A percentile compares a stretch with the other conserved stretches of the same genome.
phyloP scores from a whole-genome alignment of 2,329 filamentous ascomycete genomes.

The Xylaria sp. region DNA sequence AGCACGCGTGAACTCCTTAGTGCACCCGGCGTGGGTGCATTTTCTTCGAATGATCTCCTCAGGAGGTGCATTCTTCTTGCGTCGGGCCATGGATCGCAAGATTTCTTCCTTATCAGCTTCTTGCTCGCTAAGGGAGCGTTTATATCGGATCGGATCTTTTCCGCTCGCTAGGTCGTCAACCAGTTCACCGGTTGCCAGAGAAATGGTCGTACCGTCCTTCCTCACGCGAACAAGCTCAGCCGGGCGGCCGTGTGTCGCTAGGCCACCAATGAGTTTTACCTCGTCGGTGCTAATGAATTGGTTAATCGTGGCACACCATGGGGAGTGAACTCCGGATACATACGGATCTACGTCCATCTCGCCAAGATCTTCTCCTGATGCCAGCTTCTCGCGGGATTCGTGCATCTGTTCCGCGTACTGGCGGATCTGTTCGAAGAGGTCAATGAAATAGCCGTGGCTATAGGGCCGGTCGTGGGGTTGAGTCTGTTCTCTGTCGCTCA shows the following conservation, averaged over 20 bases:
- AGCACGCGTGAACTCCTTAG: conserved; percentile 92
- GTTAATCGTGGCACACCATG: conserved; percentile 25
- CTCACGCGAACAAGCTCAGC: conserved; percentile 79
- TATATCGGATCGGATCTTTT: conserved; percentile 50
- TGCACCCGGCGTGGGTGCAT: conserved; percentile 70
- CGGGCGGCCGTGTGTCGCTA: conserved; percentile 74
- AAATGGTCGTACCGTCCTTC: conserved; percentile 74
- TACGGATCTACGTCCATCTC: conserved; percentile 57
- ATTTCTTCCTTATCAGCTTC: conserved; percentile 75
- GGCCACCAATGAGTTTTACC: conserved; percentile 74
- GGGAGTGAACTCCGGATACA: conserved; percentile 29
- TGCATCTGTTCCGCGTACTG: conserved; percentile 83
- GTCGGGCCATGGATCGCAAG: conserved; percentile 87
- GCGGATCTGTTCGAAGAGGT: conserved; percentile 88
- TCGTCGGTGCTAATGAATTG: conserved; percentile 49
- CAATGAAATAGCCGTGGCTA: conserved; percentile 93
- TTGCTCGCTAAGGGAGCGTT: conserved; percentile 63
- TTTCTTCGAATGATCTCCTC: conserved; percentile 76
- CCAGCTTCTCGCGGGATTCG: conserved; percentile 63
- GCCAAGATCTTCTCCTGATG: conserved; percentile 44
- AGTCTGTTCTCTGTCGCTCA: conserved; percentile 81
- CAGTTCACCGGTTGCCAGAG: conserved; percentile 63
- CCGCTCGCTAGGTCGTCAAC: conserved; percentile 51
- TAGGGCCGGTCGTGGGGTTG: conserved; percentile 83
- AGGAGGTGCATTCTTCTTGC: conserved; percentile 85